Evolutionary conservation across 1,284 basidiomycete genomes (phyloP), one percentile per base, ranked within the genome.

Genomic region (Ustilago trichophora): DNA sequence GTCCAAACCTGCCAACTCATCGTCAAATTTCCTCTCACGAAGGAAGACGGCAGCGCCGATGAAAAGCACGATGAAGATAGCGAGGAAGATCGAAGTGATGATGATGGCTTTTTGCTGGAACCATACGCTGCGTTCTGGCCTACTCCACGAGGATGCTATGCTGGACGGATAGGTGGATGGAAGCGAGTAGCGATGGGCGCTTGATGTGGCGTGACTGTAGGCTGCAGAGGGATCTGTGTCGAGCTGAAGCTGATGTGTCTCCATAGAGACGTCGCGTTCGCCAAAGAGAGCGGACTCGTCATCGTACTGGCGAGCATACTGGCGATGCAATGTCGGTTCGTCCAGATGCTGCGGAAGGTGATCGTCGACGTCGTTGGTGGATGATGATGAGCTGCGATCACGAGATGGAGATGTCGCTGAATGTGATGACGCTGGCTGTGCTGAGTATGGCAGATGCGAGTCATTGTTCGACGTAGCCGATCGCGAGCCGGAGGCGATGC

Each of bases 61-160:
- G 52, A 78, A 74, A 44, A 81, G 66, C 10, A 80, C 72, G 50
- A 81, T 80, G 40, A 81, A 75, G 50, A 81, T 78, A 56, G 79
- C 78, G 18, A 81, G 69, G 62, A 78, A 80, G 55, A 75, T 65
- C 6, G 77, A 77, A 21, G 63, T 71, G 51, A 80, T 75, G 60
- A 80, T 72, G 57, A 79, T 78, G 48, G 78, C 78, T 40, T 73
- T 73, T 29, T 60, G 48, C 50, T 78, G 69, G 50, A 78, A 80
- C 76, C 76, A 80, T 6, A 76, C 66, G 34, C 66, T 70, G 7
- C 77, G 59, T 33, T 69, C 50, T 2, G 68, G 68, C 21, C 58
- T 34, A 19, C 45, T 57, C 75, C 75, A 77, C 9, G 67, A 65
- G 4, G 73, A 72, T 11, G 73, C 72, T 15, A 76, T 64, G 53